These are phyloP conservation scores for Alternaria consortialis DNA, from an alignment of 2,329 filamentous ascomycete species.

Conservation along the genomic window DNA sequence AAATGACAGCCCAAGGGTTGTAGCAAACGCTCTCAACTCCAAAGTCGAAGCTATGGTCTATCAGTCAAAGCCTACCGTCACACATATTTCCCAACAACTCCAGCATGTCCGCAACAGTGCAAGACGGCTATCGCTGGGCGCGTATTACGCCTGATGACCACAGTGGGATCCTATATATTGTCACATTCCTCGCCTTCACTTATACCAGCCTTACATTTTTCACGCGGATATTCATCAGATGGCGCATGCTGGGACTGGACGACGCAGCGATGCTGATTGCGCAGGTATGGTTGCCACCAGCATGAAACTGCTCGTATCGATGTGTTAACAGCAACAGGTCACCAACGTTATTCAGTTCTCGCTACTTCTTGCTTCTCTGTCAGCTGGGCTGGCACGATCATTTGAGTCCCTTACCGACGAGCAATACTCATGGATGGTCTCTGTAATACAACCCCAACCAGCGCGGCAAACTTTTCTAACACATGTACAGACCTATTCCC, in stretches of 20 bases:
- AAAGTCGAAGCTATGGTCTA: neutral
- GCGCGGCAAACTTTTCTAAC: neutral
- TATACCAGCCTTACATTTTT: conserved; percentile 37
- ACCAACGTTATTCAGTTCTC: conserved; percentile 25
- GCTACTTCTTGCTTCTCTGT: conserved; percentile 30
- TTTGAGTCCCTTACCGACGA: conserved; percentile 24
- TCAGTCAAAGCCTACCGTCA: neutral
- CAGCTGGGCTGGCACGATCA: conserved; percentile 32
- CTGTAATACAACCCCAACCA: conserved; percentile 16
- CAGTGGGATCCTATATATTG: conserved; percentile 37
- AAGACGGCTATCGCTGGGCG: conserved; percentile 28
- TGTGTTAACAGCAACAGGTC: neutral
- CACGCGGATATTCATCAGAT: conserved; percentile 36
- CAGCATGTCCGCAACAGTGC: neutral
- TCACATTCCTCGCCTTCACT: conserved; percentile 33
- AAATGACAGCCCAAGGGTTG: no score
- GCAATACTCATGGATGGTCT: conserved; percentile 31
- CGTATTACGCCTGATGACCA: conserved; percentile 35
- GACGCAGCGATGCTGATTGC: conserved; percentile 33
- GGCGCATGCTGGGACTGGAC: conserved; percentile 37
- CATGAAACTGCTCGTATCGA: neutral
- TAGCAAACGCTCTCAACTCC: neutral
- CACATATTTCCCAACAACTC: neutral
- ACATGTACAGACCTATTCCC: neutral
- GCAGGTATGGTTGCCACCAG: conserved; percentile 24